phyloP scores from a whole-genome alignment of 2,329 filamentous ascomycete species.

The Thielaviopsis musarum region DNA sequence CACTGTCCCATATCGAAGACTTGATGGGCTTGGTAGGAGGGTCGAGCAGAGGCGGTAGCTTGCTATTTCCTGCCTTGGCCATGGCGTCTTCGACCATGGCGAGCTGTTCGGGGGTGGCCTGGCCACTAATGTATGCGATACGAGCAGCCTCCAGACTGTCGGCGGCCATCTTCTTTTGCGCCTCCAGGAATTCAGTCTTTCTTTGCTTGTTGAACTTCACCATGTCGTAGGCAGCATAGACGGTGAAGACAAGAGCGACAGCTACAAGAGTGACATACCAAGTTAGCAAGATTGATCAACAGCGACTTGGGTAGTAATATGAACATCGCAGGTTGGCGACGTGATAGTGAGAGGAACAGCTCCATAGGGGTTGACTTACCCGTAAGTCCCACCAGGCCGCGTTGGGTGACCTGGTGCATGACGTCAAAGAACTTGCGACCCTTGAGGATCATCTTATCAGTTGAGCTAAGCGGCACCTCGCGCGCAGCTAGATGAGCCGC shows the following conservation, averaged over 20 bases:
- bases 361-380: slow-evolving; percentile 23
- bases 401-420: slow-evolving; percentile 37
- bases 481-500: slow-evolving; percentile 51
- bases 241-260: slow-evolving; percentile 36
- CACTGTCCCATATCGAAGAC: slow-evolving; percentile 13
- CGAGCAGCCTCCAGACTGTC: slow-evolving; percentile 40
- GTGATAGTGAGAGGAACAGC: not conserved
- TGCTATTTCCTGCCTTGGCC: slow-evolving; percentile 29
- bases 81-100: slow-evolving; percentile 40
- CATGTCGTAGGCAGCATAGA: slow-evolving; percentile 46
- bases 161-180: slow-evolving; percentile 35
- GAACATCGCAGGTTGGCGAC: not conserved
- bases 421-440: slow-evolving; percentile 36
- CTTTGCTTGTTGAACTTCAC: slow-evolving; percentile 42
- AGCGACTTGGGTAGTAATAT: not conserved
- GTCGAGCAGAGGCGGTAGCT: slow-evolving; percentile 34
- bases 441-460: slow-evolving; percentile 32
- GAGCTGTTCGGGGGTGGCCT: slow-evolving; percentile 38
- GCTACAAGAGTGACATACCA: slow-evolving; percentile 20
- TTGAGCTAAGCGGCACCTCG: slow-evolving; percentile 35
- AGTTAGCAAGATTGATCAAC: not conserved
- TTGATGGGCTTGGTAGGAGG: slow-evolving; percentile 23
- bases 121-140: slow-evolving; percentile 41
- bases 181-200: slow-evolving; percentile 39
- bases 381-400: slow-evolving; percentile 38